phyloP scores from a whole-genome alignment of 1,139 yeast genomes.

The Geotrichum carabidarum region DNA sequence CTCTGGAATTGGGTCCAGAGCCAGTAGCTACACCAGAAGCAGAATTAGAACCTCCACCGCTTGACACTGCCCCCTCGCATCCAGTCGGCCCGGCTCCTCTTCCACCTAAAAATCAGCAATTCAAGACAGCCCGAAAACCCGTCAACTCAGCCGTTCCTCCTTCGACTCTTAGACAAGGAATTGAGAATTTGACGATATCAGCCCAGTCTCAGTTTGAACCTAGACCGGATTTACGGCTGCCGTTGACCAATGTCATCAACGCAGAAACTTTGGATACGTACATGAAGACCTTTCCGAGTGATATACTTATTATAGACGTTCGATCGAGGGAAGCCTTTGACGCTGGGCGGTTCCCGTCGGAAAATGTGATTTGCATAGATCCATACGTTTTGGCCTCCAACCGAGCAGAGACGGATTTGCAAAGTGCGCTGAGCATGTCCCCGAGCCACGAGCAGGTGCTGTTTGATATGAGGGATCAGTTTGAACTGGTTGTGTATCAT shows the following conservation, averaged over 20 bases:
- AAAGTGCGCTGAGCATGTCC: constrained; percentile 51
- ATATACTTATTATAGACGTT: constrained; percentile 56
- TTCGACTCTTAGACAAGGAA: neutral
- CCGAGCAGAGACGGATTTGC: constrained; percentile 56
- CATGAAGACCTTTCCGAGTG: constrained; percentile 27
- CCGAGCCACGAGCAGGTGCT: constrained; percentile 49
- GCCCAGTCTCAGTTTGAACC: constrained; percentile 2
- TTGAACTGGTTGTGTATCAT: constrained; percentile 59
- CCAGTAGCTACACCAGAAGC: neutral
- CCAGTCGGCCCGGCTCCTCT: neutral
- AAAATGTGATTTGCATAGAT: constrained; percentile 62
- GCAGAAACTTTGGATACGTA: constrained; percentile 31
- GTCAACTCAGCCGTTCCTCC: neutral
- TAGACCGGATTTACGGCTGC: constrained; percentile 23
- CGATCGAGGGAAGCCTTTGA: constrained; percentile 56
- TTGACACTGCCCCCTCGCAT: neutral
- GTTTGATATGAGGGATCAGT: constrained; percentile 51
- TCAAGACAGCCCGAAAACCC: neutral
- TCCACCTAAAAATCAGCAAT: neutral
- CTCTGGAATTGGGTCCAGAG: neutral
- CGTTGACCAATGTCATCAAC: constrained; percentile 33
- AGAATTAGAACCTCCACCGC: neutral
- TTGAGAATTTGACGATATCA: neutral
- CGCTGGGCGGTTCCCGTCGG: constrained; percentile 53
- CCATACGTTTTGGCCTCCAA: constrained; percentile 51